Conservation (phyloP, 1,139 yeast species). For the Kodamaea sp. region DNA sequence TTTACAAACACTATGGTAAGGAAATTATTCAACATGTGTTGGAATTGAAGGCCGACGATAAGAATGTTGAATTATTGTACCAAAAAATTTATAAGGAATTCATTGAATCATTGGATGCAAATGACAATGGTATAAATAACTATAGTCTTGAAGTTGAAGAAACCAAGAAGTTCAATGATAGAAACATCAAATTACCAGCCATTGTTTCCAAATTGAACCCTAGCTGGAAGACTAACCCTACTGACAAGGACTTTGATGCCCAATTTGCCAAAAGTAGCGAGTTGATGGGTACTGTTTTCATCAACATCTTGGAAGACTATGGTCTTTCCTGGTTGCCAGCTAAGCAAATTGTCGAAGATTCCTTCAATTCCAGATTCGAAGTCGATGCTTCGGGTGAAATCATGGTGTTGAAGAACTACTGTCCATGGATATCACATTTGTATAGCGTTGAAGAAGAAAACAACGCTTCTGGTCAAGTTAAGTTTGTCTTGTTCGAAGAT, state of each 20-base stretch:
- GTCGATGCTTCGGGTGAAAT: slow-evolving; percentile 68
- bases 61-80: slow-evolving; percentile 58
- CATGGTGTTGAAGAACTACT: slow-evolving; percentile 64
- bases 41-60: slow-evolving; percentile 29
- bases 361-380: slow-evolving; percentile 53
- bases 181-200: slow-evolving; percentile 73
- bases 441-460: slow-evolving; percentile 68
- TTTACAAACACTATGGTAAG: slow-evolving; percentile 89
- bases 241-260: slow-evolving; percentile 63
- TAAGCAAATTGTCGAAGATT: slow-evolving; percentile 66
- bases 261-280: slow-evolving; percentile 69
- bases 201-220: slow-evolving; percentile 78
- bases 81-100: slow-evolving; percentile 78
- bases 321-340: slow-evolving; percentile 95
- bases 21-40: slow-evolving; percentile 57
- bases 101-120: slow-evolving; percentile 86
- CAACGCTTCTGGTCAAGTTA: slow-evolving; percentile 49
- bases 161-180: slow-evolving; percentile 44
- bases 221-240: slow-evolving; percentile 66
- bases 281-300: slow-evolving; percentile 79
- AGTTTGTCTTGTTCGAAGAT: slow-evolving; percentile 81
- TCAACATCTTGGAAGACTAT: slow-evolving; percentile 61
- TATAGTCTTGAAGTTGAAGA: slow-evolving; percentile 54
- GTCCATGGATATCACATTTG: slow-evolving; percentile 95
- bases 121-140: slow-evolving; percentile 87